Conservation (phyloP, 306 rosid species). For the Sesbania bispinosa region DNA sequence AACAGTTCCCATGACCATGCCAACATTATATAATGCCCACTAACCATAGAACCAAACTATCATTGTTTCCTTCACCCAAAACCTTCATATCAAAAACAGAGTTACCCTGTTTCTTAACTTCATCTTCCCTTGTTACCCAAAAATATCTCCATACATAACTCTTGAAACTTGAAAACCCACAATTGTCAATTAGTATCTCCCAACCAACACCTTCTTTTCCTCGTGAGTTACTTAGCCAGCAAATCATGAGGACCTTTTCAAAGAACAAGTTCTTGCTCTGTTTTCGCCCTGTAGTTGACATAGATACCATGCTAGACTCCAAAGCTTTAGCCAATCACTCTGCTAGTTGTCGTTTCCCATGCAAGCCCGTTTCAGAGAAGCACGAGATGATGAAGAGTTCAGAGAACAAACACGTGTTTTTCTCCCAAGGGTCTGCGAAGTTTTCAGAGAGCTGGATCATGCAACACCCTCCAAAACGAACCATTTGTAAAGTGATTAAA, state of each 20-base stretch:
- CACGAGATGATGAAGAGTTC: neutral
- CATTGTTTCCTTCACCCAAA: neutral
- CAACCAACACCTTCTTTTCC: neutral
- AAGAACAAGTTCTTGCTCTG: slow-evolving; percentile 61
- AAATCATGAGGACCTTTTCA: slow-evolving; percentile 49
- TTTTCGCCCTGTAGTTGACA: slow-evolving; percentile 64
- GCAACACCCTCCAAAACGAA: slow-evolving; percentile 30
- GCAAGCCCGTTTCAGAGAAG: neutral
- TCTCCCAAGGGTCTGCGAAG: slow-evolving; percentile 7
- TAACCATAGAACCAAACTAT: neutral
- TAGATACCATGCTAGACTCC: slow-evolving; percentile 46
- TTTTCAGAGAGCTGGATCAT: too few species aligned
- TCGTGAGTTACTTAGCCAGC: neutral
- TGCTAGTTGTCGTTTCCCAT: slow-evolving; percentile 10
- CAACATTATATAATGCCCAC: slow-evolving; percentile 2
- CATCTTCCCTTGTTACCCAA: slow-evolving; percentile 2
- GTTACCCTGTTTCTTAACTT: neutral
- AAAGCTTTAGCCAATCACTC: slow-evolving; percentile 3
- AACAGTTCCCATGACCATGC: neutral
- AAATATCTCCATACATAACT: neutral
- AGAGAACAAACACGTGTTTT: slow-evolving; percentile 9
- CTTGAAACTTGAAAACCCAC: too few species aligned
- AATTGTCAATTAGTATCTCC: too few species aligned
- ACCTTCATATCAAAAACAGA: neutral
- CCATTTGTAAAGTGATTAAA: slow-evolving; percentile 44